Percentiles rank a stretch among this genome's conserved stretches.
Evolutionary conservation across 176 grass and related monocot species (phyloP).

Genomic region (Bromus sterilis): DNA sequence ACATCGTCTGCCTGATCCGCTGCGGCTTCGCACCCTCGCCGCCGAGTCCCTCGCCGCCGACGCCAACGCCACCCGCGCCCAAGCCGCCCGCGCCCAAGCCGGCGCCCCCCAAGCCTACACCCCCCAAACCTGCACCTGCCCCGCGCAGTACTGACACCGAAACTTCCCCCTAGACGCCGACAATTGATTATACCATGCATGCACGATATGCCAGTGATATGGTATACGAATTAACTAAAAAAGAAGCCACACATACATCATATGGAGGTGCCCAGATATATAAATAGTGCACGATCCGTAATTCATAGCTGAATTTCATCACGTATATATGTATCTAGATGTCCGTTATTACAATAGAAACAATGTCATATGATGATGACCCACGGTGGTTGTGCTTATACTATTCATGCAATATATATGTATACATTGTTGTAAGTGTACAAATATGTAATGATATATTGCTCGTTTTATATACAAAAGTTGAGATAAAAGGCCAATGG

Average conservation of each 20-base stretch:
- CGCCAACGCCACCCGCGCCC: neutral
- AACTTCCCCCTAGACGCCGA: neutral
- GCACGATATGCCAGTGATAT: neutral
- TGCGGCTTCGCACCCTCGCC: constrained; percentile 26
- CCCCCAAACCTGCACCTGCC: neutral
- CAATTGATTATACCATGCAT: neutral
- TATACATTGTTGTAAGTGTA: neutral
- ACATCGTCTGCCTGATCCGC: constrained; percentile 32
- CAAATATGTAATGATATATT: neutral
- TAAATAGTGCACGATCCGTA: neutral
- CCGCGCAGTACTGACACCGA: too few species aligned
- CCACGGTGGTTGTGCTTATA: neutral
- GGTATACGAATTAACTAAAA: neutral
- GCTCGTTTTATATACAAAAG: too few species aligned
- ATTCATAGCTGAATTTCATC: neutral
- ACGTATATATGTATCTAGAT: neutral
- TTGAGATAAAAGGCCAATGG: too few species aligned
- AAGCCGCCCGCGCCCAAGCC: neutral
- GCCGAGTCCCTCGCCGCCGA: neutral
- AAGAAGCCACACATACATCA: neutral
- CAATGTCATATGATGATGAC: neutral
- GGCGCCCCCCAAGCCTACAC: neutral
- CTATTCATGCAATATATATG: neutral
- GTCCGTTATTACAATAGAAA: neutral
- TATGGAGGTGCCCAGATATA: neutral